Evolutionary conservation across 371 early-diverging fungal species (phyloP), one percentile per base, ranked within the genome.

Genomic region (Haplosporangium sp.): DNA sequence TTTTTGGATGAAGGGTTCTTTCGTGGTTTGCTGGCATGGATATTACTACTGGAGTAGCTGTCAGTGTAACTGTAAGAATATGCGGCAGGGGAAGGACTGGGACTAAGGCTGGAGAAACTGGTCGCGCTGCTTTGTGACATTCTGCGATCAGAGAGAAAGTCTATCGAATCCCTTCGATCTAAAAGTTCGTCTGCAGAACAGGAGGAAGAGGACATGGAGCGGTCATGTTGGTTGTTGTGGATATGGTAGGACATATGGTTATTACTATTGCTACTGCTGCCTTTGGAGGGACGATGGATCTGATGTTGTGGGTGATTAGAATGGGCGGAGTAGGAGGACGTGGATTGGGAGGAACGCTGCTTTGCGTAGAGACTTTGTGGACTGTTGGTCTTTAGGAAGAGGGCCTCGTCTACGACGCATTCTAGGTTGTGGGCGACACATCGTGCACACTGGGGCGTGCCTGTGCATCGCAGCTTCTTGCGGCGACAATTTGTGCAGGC

Each of bases 401-500:
- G 50, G 53, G 71, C 77, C 40, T 77, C 77, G 45, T 77, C 77
- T 48, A 77, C 77, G 14, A 70, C 64, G 47, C 77, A 77, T 14
- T 77, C 77, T n/a, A 77, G 64, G 41, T 57, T 77, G 20, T 77
- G 77, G 54, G 67, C 64, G 50, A 77, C 67, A 55, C 77, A 77
- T 12, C 77, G 77, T 21, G 60, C 72, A 42, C 77, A 77, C 47
- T 71, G 62, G 13, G 77, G 77, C 1, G 77, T 77, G 60, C 77
- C 77, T 38, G 77, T 71, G 54, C 77, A 77, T 5, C 77, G 57
- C 50, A 77, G 58, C 64, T 77, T 77, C 43, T 77, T 77, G 60
- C 77, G 77, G 23, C 77, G 77, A 36, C 77, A 77, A 64, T 77
- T 77, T 23, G 77, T 77, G 53, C 77, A 77, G 18, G 77, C 77